A percentile compares a stretch with the other conserved stretches of the same genome.
These are phyloP conservation scores for Gaultheria prostrata DNA, from an alignment of 148 eudicot genomes.

Conservation along the genomic window DNA sequence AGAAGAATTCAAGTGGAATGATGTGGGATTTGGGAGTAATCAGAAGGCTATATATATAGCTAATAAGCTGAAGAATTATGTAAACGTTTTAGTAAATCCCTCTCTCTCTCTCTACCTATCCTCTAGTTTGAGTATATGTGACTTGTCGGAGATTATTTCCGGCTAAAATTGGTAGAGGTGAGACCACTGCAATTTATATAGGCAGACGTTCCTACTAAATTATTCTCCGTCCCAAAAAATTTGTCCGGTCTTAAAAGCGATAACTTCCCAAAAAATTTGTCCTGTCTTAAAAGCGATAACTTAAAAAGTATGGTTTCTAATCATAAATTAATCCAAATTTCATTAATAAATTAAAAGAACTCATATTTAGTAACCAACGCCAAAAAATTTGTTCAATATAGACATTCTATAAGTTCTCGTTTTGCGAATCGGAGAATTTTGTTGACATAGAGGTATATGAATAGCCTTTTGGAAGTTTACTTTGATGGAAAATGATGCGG, in stretches of 20 bases:
- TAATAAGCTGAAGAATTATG: background rate
- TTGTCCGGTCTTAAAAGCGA: no score
- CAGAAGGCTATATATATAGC: background rate
- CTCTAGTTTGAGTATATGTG: background rate
- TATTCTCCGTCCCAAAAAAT: conserved; percentile 7
- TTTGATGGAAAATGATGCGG: background rate
- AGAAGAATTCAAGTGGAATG: background rate
- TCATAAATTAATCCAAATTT: no score
- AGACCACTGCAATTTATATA: conserved; percentile 27
- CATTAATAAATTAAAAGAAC: no score
- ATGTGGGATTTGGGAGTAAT: background rate
- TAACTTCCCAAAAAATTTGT: no score
- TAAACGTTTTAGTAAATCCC: background rate
- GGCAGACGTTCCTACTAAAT: background rate
- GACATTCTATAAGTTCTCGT: no score
- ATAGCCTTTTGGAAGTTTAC: background rate
- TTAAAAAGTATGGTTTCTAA: no score
- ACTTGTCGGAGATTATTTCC: conserved; percentile 17
- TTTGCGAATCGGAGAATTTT: no score
- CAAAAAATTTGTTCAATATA: no score
- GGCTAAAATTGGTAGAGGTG: conserved; percentile 38
- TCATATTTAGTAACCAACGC: no score
- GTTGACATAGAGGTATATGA: no score
- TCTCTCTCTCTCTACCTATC: background rate
- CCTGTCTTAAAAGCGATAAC: no score